Evolutionary conservation across 2,329 filamentous ascomycete species (phyloP).

Genomic region (Cercospora canescens): DNA sequence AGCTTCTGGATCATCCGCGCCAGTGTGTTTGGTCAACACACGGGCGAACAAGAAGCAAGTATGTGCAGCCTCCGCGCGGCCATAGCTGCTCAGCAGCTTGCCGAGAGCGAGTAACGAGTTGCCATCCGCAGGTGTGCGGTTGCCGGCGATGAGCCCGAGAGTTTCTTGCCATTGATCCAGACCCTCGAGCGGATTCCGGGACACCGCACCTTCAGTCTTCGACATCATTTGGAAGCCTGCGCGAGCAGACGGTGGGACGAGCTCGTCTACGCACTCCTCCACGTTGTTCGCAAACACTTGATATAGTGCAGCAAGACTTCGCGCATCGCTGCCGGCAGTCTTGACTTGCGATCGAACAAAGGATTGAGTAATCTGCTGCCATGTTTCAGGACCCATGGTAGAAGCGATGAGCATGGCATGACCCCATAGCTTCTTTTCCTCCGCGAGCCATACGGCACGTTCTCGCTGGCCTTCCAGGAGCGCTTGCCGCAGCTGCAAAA

Average conservation of each 20-base stretch:
- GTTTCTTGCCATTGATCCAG: slow-evolving; percentile 95
- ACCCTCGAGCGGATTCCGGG: slow-evolving; percentile 76
- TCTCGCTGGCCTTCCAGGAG: slow-evolving; percentile 82
- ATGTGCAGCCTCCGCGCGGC: slow-evolving; percentile 86
- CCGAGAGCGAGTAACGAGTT: slow-evolving; percentile 78
- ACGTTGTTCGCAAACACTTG: slow-evolving; percentile 91
- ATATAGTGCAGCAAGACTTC: slow-evolving; percentile 88
- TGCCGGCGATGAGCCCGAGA: slow-evolving; percentile 79
- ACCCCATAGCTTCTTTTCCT: slow-evolving; percentile 91
- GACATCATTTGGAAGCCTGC: slow-evolving; percentile 90
- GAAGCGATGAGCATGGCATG: slow-evolving; percentile 91
- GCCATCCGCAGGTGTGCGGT: slow-evolving; percentile 77
- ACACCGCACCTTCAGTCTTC: slow-evolving; percentile 61
- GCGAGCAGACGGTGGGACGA: slow-evolving; percentile 88
- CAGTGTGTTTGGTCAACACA: slow-evolving; percentile 69
- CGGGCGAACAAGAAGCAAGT: slow-evolving; percentile 90
- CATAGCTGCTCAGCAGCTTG: slow-evolving; percentile 79
- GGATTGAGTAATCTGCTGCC: slow-evolving; percentile 91
- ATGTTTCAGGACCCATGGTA: slow-evolving; percentile 71
- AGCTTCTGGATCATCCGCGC: slow-evolving; percentile 75
- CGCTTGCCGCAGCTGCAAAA: slow-evolving; percentile 71
- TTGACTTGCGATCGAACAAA: slow-evolving; percentile 96
- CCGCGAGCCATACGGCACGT: slow-evolving; percentile 89
- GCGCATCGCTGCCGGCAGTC: slow-evolving; percentile 72
- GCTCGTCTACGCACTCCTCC: slow-evolving; percentile 92